Evolutionary conservation across 352 stramenopile species (phyloP).

Genomic region (Pythium periplocum): DNA sequence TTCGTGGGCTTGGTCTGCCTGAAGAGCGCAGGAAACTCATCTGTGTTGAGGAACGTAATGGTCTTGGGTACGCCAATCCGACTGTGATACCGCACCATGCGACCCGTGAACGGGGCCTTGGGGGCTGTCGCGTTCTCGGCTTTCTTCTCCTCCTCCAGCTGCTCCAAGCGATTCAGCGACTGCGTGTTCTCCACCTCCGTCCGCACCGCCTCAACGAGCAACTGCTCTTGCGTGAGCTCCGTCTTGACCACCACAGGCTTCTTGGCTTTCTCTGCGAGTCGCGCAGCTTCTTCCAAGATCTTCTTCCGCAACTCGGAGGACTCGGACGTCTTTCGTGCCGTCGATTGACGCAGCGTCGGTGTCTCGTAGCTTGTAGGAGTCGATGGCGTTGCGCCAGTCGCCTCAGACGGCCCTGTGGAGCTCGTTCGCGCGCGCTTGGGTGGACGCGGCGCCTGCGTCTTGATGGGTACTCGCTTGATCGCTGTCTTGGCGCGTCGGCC

Average conservation of each 20-base stretch:
- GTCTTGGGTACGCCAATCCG: constrained; percentile 55
- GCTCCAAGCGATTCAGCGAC: constrained; percentile 73
- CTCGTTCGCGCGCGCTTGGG: not conserved
- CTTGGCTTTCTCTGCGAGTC: constrained; percentile 33
- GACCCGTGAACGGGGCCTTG: constrained; percentile 65
- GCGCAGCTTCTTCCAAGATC: constrained; percentile 47
- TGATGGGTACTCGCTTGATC: too few species aligned
- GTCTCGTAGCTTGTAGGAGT: constrained; percentile 18
- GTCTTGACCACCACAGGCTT: constrained; percentile 20
- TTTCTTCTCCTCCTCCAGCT: constrained; percentile 81
- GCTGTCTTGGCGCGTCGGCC: not conserved
- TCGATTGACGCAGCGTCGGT: constrained; percentile 52
- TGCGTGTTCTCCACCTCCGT: constrained; percentile 77
- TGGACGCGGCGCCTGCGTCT: too few species aligned
- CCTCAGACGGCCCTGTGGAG: not conserved
- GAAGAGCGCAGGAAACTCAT: constrained; percentile 63
- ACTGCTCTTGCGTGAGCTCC: constrained; percentile 57
- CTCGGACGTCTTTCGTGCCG: constrained; percentile 48
- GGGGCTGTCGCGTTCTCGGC: constrained; percentile 46
- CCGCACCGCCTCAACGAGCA: constrained; percentile 67
- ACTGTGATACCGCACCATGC: constrained; percentile 68
- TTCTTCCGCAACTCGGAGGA: constrained; percentile 53
- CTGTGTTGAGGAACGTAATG: constrained; percentile 78
- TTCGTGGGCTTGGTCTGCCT: constrained; percentile 57
- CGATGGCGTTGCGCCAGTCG: not conserved